Evolutionary conservation across 176 grass and related monocot genomes (phyloP).

Genomic region (Oryza meyeriana): DNA sequence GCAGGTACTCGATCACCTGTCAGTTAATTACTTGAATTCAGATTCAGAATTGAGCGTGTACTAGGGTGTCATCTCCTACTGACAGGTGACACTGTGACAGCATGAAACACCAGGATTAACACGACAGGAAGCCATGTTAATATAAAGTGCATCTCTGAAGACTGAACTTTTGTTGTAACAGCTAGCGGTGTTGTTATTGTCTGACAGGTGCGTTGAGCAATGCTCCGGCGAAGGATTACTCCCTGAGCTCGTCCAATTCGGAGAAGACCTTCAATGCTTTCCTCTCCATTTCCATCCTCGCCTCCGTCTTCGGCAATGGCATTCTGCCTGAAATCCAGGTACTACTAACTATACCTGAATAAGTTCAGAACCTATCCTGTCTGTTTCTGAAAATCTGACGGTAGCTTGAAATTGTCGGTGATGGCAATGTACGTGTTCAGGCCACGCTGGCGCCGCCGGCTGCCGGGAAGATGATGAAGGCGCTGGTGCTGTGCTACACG

Average conservation of each 20-base stretch:
- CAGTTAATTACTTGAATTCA: no score
- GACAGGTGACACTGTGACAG: no score
- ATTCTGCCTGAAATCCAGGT: constrained; percentile 94
- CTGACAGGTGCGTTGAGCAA: constrained; percentile 36
- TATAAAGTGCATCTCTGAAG: neutral
- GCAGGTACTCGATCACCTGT: constrained; percentile 33
- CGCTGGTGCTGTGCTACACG: constrained; percentile 50
- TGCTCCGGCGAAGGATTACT: constrained; percentile 65
- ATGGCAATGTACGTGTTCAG: constrained; percentile 22
- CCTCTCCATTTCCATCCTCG: constrained; percentile 80
- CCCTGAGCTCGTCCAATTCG: constrained; percentile 58
- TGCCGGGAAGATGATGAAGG: constrained; percentile 82
- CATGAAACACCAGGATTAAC: no score
- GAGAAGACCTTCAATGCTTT: constrained; percentile 52
- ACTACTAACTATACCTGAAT: neutral
- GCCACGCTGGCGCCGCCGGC: constrained; percentile 88
- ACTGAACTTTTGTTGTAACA: neutral
- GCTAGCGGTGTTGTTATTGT: neutral
- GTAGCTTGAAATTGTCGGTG: neutral
- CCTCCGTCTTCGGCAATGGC: constrained; percentile 81
- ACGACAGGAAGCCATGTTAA: neutral
- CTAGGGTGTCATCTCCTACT: no score
- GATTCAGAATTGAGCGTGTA: no score
- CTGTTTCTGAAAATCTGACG: neutral
- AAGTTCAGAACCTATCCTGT: no score